These are phyloP conservation scores for Hypoxylon sp. DNA, from an alignment of 2,329 filamentous ascomycete species.

Conservation along the genomic window DNA sequence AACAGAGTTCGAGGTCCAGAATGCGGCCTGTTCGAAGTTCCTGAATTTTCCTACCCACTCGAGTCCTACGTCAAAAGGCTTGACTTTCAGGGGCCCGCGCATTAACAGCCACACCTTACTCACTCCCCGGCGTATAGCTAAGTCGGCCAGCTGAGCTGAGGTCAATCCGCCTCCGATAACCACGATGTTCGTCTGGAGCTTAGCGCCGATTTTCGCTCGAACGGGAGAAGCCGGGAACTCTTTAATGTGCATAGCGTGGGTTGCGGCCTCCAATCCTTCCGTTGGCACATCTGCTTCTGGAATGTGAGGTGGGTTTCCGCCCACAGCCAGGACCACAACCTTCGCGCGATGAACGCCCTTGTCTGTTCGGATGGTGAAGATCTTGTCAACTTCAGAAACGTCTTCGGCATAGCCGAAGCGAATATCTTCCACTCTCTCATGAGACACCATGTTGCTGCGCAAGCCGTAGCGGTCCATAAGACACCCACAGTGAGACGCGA, in stretches of 20 bases:
- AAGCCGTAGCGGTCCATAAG: slow-evolving; percentile 71
- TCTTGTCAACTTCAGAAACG: slow-evolving; percentile 61
- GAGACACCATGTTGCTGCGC: slow-evolving; percentile 65
- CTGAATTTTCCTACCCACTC: slow-evolving; percentile 87
- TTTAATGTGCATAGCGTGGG: slow-evolving; percentile 74
- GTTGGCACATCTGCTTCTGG: slow-evolving; percentile 54
- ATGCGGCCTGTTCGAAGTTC: slow-evolving; percentile 80
- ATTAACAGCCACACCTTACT: slow-evolving; percentile 78
- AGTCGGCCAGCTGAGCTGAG: slow-evolving; percentile 78
- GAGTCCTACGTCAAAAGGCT: slow-evolving; percentile 82
- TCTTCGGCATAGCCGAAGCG: slow-evolving; percentile 65
- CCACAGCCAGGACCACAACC: slow-evolving; percentile 77
- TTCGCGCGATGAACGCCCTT: slow-evolving; percentile 67
- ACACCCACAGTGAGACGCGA: slow-evolving; percentile 70
- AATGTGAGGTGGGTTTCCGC: slow-evolving; percentile 70
- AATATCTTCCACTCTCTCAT: slow-evolving; percentile 72
- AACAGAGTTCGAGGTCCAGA: slow-evolving; percentile 81
- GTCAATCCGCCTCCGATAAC: slow-evolving; percentile 82
- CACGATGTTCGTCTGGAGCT: slow-evolving; percentile 70
- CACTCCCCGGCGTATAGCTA: slow-evolving; percentile 73
- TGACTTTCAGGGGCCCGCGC: slow-evolving; percentile 70
- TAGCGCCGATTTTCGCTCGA: slow-evolving; percentile 63
- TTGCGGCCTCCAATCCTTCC: slow-evolving; percentile 54
- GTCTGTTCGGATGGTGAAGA: slow-evolving; percentile 75
- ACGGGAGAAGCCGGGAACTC: slow-evolving; percentile 68